phyloP scores from a whole-genome alignment of 345 rosid species.

The Turritis glabra region DNA sequence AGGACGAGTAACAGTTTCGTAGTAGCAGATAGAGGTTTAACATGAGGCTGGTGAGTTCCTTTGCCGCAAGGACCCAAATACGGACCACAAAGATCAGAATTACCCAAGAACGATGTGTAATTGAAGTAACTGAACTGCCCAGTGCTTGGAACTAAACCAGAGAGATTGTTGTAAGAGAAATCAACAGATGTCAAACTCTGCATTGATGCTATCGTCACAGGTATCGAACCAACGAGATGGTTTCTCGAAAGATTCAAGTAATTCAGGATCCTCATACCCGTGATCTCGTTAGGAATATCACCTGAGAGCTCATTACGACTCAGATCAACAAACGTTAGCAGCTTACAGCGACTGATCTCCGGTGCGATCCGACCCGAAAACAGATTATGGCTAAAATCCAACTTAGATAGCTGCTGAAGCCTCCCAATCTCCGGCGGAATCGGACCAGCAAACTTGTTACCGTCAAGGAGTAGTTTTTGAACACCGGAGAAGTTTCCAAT shows the following conservation, averaged over 20 bases:
- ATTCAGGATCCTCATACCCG: slow-evolving; percentile 75
- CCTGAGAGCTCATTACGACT: slow-evolving; percentile 77
- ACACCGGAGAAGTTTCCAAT: slow-evolving; percentile 74
- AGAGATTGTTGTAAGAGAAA: slow-evolving; percentile 82
- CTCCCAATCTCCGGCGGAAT: slow-evolving; percentile 74
- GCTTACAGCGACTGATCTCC: slow-evolving; percentile 71
- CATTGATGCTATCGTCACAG: slow-evolving; percentile 70
- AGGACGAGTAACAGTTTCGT: slow-evolving; percentile 74
- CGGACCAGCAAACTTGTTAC: slow-evolving; percentile 69
- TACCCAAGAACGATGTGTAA: slow-evolving; percentile 76
- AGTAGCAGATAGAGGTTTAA: slow-evolving; percentile 64
- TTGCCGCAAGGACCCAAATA: slow-evolving; percentile 64
- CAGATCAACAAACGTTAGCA: slow-evolving; percentile 76
- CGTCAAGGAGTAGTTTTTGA: slow-evolving; percentile 76
- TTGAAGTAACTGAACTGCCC: slow-evolving; percentile 88
- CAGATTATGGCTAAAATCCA: slow-evolving; percentile 68
- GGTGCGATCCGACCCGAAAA: slow-evolving; percentile 60
- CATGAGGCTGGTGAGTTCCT: slow-evolving; percentile 53
- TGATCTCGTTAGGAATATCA: slow-evolving; percentile 65
- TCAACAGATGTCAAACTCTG: slow-evolving; percentile 85
- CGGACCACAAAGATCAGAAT: slow-evolving; percentile 76
- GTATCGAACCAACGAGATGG: slow-evolving; percentile 66
- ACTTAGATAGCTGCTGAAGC: slow-evolving; percentile 73
- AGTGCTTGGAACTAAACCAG: slow-evolving; percentile 83
- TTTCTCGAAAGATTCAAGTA: slow-evolving; percentile 81